Evolutionary conservation across 1,284 basidiomycete species (phyloP), one percentile per base, ranked within the genome.

Genomic region (Trametes polyzona): DNA sequence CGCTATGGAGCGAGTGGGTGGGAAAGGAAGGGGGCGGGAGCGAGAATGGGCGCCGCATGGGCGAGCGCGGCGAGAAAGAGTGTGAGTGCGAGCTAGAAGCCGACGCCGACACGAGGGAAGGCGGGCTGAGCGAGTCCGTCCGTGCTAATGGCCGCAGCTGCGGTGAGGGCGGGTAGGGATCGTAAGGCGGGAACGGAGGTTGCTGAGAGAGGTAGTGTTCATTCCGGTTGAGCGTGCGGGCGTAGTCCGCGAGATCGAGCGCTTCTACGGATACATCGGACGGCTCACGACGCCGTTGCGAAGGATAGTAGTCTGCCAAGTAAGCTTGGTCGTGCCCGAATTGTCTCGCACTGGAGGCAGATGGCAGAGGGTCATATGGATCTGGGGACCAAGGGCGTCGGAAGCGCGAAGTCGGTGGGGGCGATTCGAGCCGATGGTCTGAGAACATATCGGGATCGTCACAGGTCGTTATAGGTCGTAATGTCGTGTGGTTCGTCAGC

Each of bases 181-280:
- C 70, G 52, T 73, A 74, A 24, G 65, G 67, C 40, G 57, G 58
- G 57, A 62, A 70, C 48, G 61, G 52, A 52, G 47, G 64, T 16
- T 67, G 63, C 24, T 65, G 56, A 10, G 61, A 48, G 8, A 63
- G 70, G 55, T 63, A 65, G 62, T 69, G 66, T 68, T 74, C 47
- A 70, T 71, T 42, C 62, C 66, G 66, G 21, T 74, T 70, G 24
- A 87, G 73, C 26, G 80, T 82, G 58, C 68, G 73, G 9, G 84
- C 77, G 70, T 88, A 89, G 68, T 87, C 86, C 35, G 86, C 85
- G 21, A 89, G 77, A 71, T 89, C 87, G 53, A 88, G 77, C 3
- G 86, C 86, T 67, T 88, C 86, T 2, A 88, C 78, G 56, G 85
- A 87, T 39, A 76, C 77, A 56, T 87, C 85, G n/a, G 84, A 84